phyloP scores from a whole-genome alignment of 2,329 filamentous ascomycete genomes.

The Colletotrichum incanum region DNA sequence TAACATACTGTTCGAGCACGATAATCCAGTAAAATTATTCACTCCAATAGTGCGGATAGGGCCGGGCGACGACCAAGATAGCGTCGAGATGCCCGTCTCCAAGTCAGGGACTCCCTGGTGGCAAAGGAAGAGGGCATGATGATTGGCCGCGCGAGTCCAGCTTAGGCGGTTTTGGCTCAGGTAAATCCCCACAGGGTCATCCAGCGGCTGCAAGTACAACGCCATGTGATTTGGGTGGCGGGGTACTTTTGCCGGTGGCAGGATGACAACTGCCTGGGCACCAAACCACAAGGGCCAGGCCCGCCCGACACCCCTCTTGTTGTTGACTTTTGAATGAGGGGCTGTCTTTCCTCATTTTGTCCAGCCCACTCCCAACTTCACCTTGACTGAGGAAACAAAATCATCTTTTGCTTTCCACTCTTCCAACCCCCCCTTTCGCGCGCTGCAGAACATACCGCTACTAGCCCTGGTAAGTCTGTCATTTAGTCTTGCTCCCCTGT shows the following conservation, averaged over 20 bases:
- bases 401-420: conserved; percentile 41
- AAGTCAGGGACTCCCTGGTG: conserved; percentile 37
- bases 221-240: neutral
- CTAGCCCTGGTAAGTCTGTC: conserved; percentile 33
- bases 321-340: conserved; percentile 45
- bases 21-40: conserved; percentile 9
- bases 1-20: neutral
- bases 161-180: conserved; percentile 37
- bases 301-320: conserved; percentile 43
- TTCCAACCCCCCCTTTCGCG: conserved; percentile 18
- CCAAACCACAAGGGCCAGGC: conserved; percentile 43
- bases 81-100: conserved; percentile 17
- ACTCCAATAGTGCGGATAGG: conserved; percentile 31
- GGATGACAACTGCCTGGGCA: conserved; percentile 36
- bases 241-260: conserved; percentile 25
- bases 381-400: conserved; percentile 38
- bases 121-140: conserved; percentile 29
- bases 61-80: conserved; percentile 25
- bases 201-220: conserved; percentile 18
- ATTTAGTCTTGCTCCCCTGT: conserved; percentile 4
- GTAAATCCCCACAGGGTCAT: conserved; percentile 25
- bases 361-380: conserved; percentile 44
- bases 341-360: conserved; percentile 44
- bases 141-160: conserved; percentile 35
- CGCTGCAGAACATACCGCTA: conserved; percentile 38